Percentiles rank a stretch among this genome's conserved stretches.
Conservation (phyloP, 108 stramenopile genomes). For the Asterionellopsis glacialis region DNA sequence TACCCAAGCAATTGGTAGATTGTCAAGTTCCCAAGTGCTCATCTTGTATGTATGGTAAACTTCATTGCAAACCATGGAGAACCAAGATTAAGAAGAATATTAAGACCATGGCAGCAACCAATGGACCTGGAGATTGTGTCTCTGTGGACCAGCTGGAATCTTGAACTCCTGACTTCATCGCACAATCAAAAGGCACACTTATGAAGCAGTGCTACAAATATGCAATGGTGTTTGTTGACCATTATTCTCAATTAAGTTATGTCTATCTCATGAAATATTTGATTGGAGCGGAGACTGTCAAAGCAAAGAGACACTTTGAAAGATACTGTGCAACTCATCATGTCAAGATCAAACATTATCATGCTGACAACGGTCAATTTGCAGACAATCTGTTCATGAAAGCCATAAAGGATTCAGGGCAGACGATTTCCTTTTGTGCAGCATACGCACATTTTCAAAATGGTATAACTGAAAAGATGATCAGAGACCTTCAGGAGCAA, state of each 20-base stretch:
- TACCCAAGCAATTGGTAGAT: constrained; percentile 26
- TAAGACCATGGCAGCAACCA: neutral
- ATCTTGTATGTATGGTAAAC: constrained; percentile 25
- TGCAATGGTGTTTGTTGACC: constrained; percentile 50
- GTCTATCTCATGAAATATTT: too few species aligned
- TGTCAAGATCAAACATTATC: constrained; percentile 30
- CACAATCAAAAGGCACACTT: constrained; percentile 36
- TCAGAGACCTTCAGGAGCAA: too few species aligned
- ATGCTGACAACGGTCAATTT: constrained; percentile 39
- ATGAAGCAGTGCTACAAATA: constrained; percentile 24
- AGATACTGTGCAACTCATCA: neutral
- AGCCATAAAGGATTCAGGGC: neutral
- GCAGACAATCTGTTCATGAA: constrained; percentile 18
- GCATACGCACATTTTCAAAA: constrained; percentile 32
- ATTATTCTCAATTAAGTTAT: constrained; percentile 18
- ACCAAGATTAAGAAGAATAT: neutral
- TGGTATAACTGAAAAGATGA: too few species aligned
- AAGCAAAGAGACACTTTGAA: too few species aligned
- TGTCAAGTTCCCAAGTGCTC: too few species aligned
- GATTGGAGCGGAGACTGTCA: too few species aligned
- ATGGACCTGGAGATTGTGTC: constrained; percentile 33
- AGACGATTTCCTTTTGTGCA: constrained; percentile 26
- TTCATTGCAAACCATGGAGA: constrained; percentile 3
- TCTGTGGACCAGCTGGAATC: constrained; percentile 48
- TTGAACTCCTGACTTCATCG: constrained; percentile 48